Evolutionary conservation across 106 monocot genomes (phyloP), one percentile per base, ranked within the genome.

Genomic region (Chionographis japonica): DNA sequence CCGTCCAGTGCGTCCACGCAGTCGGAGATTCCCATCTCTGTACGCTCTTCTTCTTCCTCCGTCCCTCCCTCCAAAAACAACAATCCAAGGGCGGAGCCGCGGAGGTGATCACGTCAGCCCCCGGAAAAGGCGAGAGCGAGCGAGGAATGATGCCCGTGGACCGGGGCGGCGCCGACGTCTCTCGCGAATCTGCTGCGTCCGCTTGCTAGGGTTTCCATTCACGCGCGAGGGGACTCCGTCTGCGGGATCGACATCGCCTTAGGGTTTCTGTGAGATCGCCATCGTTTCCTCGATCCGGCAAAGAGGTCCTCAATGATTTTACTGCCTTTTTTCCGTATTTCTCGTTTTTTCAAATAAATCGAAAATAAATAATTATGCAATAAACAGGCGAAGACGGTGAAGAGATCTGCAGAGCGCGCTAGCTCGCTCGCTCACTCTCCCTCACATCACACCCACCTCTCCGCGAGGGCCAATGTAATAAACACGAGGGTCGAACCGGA

Each of bases 121-220:
- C 71, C 79, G 62, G 68, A 67, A 54, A 65, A 79, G 41, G 61
- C 56, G 59, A 66, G 27, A 9, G 40, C 38, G 55, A 65, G 52
- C 72, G 66, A 14, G 40, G 60, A 40, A 60, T 19, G 10, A 42
- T 27, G 35, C 50, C 68, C 16, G 60, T 3, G 12, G 52, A 60
- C 27, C 27, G 27, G 27, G 27, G 27, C 27, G n/a, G 15, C 71
- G 37, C 51, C 51, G 14, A 59, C 14, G 40, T 17, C 65, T 37
- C 13, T 20, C 56, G n/a, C 70, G 36, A 70, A 80, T 81, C 70
- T 40, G 66, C 38, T 76, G 55, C 27, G 46, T 37, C 0, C 17
- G 11, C 40, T 6, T 8, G 37, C 65, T 59, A 78, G 60, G 66
- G 63, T 78, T 78, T 75, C 79, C 79, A 83, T 79, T 79, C 71